phyloP scores from a whole-genome alignment of 805 yeast genomes.

The Saturnispora sekii region DNA sequence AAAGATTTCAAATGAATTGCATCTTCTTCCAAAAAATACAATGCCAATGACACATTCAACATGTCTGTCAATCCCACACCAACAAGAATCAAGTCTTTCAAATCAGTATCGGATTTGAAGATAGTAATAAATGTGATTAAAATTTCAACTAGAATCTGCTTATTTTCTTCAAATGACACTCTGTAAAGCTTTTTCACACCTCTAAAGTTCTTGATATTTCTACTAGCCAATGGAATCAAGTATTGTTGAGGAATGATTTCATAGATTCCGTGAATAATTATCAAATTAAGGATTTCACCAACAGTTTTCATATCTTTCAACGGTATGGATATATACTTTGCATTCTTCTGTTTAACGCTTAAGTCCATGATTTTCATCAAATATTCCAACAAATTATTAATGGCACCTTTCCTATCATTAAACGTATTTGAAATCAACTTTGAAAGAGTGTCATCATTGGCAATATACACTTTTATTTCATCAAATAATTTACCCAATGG shows the following conservation, averaged over 20 bases:
- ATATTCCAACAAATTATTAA: slow-evolving; percentile 29
- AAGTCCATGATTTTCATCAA: slow-evolving; percentile 32
- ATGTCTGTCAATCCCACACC: slow-evolving; percentile 64
- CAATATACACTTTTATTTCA: slow-evolving; percentile 16
- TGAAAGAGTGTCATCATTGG: slow-evolving; percentile 4
- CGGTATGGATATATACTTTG: slow-evolving; percentile 50
- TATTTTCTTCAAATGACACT: slow-evolving; percentile 14
- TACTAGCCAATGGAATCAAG: slow-evolving; percentile 55
- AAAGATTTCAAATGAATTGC: slow-evolving; percentile 2
- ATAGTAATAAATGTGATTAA: slow-evolving; percentile 27
- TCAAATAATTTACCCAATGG: slow-evolving; percentile 28
- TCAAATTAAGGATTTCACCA: slow-evolving; percentile 49
- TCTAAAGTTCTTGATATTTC: slow-evolving; percentile 44
- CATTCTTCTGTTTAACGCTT: slow-evolving; percentile 24
- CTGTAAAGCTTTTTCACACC: slow-evolving; percentile 18
- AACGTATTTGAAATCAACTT: slow-evolving; percentile 5
- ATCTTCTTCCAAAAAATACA: slow-evolving; percentile 18
- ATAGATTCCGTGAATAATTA: slow-evolving; percentile 65
- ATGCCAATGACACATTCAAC: slow-evolving; percentile 39
- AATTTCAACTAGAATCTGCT: slow-evolving; percentile 16
- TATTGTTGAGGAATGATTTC: slow-evolving; percentile 46
- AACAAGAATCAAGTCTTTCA: slow-evolving; percentile 42
- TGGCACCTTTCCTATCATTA: slow-evolving; percentile 18
- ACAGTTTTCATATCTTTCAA: slow-evolving; percentile 77
- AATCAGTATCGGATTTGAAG: slow-evolving; percentile 36